These are phyloP conservation scores for Boletus tomentosulus DNA, from an alignment of 768 basidiomycete species.

Conservation along the genomic window DNA sequence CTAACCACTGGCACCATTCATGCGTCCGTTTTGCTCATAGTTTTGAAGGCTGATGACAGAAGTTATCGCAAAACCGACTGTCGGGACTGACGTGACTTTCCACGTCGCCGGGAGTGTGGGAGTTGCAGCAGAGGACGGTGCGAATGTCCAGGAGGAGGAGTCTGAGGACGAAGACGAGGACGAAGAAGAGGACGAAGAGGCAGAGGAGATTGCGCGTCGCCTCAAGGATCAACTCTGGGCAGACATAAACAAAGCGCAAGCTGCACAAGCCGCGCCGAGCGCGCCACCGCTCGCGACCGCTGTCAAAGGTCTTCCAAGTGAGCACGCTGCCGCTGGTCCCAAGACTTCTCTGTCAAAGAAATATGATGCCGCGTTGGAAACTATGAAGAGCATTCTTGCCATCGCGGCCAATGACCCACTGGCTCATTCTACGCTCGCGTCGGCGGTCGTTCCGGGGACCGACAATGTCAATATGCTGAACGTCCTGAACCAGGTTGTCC, in stretches of 20 bases:
- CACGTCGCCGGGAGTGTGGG: neutral
- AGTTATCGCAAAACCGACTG: constrained; percentile 3
- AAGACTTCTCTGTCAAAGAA: constrained; percentile 33
- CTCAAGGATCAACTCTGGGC: constrained; percentile 78
- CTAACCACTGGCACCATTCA: constrained; percentile 6
- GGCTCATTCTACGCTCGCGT: constrained; percentile 51
- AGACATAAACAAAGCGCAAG: constrained; percentile 63
- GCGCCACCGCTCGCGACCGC: constrained; percentile 4
- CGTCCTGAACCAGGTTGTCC: constrained; percentile 47
- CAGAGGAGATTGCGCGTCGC: constrained; percentile 67
- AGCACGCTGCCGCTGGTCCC: constrained; percentile 9
- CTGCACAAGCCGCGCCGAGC: constrained; percentile 33
- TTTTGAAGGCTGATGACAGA: constrained; percentile 12
- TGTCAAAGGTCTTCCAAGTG: neutral
- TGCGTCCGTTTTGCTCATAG: constrained; percentile 3
- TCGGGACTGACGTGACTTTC: constrained; percentile 1
- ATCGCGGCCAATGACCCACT: constrained; percentile 53
- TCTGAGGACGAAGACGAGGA: constrained; percentile 52
- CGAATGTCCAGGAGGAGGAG: constrained; percentile 40
- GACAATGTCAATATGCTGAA: constrained; percentile 48
- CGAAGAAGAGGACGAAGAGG: constrained; percentile 59
- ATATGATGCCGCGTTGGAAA: constrained; percentile 57
- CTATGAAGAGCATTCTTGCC: constrained; percentile 59
- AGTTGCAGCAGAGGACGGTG: constrained; percentile 17
- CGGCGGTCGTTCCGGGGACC: constrained; percentile 46